Evolutionary conservation across 345 rosid genomes (phyloP).

Genomic region (Citrus hindsii): DNA sequence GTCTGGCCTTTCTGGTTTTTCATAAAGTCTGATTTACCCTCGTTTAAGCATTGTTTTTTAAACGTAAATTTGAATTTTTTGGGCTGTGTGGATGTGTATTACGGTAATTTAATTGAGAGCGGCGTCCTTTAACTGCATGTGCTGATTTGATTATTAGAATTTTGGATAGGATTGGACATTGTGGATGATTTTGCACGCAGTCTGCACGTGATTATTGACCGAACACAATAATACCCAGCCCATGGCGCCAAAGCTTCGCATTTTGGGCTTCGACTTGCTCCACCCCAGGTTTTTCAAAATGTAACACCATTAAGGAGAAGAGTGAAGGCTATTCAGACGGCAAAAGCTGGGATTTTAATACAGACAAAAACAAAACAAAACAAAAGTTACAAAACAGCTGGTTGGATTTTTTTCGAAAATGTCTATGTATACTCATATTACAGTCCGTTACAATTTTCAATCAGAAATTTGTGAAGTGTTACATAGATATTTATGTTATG

Average conservation of each 20-base stretch:
- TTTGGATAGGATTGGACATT: background rate
- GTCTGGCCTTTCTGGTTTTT: background rate
- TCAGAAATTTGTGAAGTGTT: too few species aligned
- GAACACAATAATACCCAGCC: background rate
- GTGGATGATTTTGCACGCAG: background rate
- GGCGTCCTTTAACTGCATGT: background rate
- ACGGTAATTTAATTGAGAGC: background rate
- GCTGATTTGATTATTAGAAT: background rate
- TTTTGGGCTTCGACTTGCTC: background rate
- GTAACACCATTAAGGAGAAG: too few species aligned
- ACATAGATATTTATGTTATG: too few species aligned
- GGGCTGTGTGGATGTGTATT: background rate
- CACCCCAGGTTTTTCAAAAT: background rate
- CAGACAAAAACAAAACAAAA: too few species aligned
- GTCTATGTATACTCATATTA: too few species aligned
- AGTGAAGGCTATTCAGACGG: too few species aligned
- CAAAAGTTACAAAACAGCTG: too few species aligned
- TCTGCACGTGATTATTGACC: background rate
- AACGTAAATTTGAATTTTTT: background rate
- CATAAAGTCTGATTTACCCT: constrained; percentile 1
- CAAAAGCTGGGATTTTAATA: too few species aligned
- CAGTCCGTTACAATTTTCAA: too few species aligned
- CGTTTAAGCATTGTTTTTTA: background rate
- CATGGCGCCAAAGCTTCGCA: too few species aligned
- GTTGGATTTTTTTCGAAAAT: too few species aligned